Conservation (phyloP, 768 basidiomycete genomes). For the Tricholoma sp. region DNA sequence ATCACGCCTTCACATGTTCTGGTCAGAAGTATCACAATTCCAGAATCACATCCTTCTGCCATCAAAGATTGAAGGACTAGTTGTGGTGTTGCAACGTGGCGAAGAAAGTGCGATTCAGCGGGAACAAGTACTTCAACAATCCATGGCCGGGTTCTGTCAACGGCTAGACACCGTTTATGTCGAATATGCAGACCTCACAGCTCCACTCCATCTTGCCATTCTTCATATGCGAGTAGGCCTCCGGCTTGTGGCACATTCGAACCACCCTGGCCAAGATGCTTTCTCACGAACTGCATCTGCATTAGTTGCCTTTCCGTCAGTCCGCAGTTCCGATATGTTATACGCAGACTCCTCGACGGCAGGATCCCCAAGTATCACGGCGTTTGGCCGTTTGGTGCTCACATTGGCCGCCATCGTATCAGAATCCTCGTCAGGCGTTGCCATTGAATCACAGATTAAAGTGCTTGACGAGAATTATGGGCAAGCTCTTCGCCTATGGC, state of each 20-base stretch:
- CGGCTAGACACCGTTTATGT: constrained; percentile 65
- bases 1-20: constrained; percentile 54
- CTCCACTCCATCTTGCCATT: constrained; percentile 62
- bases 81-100: constrained; percentile 28
- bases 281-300: constrained; percentile 23
- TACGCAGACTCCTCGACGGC: constrained; percentile 20
- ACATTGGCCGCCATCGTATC: constrained; percentile 41
- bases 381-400: constrained; percentile 43
- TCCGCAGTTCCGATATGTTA: constrained; percentile 35
- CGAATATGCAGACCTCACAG: constrained; percentile 66
- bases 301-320: constrained; percentile 52
- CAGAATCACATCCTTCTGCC: constrained; percentile 47
- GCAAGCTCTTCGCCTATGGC: constrained; percentile 76
- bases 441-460: constrained; percentile 22
- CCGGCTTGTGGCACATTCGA: constrained; percentile 35
- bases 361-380: constrained; percentile 24
- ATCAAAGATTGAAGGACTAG: constrained; percentile 46
- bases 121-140: constrained; percentile 73
- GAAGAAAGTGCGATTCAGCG: constrained; percentile 39
- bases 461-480: constrained; percentile 54
- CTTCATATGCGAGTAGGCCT: constrained; percentile 69
- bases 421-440: constrained; percentile 39
- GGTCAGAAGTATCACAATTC: constrained; percentile 78
- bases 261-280: constrained; percentile 5
- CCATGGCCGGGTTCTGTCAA: constrained; percentile 71